Evolutionary conservation across 352 stramenopile species (phyloP).

Genomic region (Globisporangium middletonii): DNA sequence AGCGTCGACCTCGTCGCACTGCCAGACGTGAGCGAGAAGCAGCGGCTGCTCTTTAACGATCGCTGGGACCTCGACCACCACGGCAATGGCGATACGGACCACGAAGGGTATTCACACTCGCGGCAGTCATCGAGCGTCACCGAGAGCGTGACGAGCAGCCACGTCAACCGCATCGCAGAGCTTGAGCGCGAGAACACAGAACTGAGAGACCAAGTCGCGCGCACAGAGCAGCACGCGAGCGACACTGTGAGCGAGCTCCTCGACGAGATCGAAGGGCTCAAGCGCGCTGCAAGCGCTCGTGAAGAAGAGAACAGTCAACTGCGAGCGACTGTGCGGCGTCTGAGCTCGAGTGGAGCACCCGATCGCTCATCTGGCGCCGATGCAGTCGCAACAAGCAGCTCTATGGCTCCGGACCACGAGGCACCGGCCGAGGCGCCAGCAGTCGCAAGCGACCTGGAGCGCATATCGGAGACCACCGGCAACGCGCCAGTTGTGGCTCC

Average conservation of each 20-base stretch:
- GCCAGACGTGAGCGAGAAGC: constrained; percentile 2
- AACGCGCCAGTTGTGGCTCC: not conserved
- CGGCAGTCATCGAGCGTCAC: not conserved
- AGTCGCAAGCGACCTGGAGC: no score
- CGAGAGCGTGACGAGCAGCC: not conserved
- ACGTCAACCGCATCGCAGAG: not conserved
- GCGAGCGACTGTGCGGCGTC: not conserved
- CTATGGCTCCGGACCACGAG: no score
- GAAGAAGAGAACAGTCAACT: constrained; percentile 9
- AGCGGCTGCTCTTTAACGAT: constrained; percentile 7
- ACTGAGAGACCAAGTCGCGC: constrained; percentile 5
- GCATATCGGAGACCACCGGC: not conserved
- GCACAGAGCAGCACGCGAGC: not conserved
- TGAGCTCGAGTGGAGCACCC: not conserved
- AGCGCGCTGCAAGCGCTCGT: not conserved
- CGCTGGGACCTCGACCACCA: constrained; percentile 3
- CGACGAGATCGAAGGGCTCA: constrained; percentile 11
- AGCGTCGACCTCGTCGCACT: constrained; percentile 4
- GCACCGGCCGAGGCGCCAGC: no score
- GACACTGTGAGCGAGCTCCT: constrained; percentile 5
- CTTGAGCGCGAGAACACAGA: constrained; percentile 10
- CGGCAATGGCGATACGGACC: not conserved
- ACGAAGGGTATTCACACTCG: no score
- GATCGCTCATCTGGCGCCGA: not conserved
- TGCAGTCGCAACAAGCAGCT: not conserved